These are phyloP conservation scores for Candolleomyces aberdarensis DNA, from an alignment of 768 basidiomycete genomes.

Conservation along the genomic window DNA sequence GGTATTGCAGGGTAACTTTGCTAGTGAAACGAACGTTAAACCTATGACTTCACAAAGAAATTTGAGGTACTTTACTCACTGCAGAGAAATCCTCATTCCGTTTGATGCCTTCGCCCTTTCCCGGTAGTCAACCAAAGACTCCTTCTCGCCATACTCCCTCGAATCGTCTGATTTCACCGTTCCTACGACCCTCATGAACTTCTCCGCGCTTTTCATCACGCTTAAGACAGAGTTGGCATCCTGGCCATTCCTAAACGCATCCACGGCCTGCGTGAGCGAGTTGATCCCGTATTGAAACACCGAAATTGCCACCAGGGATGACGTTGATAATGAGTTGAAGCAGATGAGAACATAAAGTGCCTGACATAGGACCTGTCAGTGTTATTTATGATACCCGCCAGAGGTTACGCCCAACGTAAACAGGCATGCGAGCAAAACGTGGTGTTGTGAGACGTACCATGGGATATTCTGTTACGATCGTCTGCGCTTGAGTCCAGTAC, in stretches of 20 bases:
- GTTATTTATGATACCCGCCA: not conserved
- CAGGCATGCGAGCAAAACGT: not conserved
- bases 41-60: not conserved
- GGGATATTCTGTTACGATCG: constrained; percentile 28
- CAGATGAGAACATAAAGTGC: constrained; percentile 21
- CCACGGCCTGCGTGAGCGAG: not conserved
- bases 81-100: constrained; percentile 24
- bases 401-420: not conserved
- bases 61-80: constrained; percentile 9
- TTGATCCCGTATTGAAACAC: constrained; percentile 27
- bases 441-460: constrained; percentile 24
- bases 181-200: constrained; percentile 11
- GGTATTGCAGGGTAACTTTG: constrained; percentile 15
- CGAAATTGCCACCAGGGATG: constrained; percentile 28
- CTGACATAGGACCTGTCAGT: constrained; percentile 5
- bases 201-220: constrained; percentile 14
- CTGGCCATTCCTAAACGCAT: not conserved
- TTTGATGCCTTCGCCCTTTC: not conserved
- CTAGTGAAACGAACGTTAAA: constrained; percentile 3
- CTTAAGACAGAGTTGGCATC: constrained; percentile 7
- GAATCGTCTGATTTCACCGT: not conserved
- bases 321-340: constrained; percentile 21
- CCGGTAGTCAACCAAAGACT: not conserved
- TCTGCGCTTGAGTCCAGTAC: constrained; percentile 34
- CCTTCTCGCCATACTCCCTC: not conserved